phyloP scores from a whole-genome alignment of 2,329 filamentous ascomycete species.

The Dothistroma pini region DNA sequence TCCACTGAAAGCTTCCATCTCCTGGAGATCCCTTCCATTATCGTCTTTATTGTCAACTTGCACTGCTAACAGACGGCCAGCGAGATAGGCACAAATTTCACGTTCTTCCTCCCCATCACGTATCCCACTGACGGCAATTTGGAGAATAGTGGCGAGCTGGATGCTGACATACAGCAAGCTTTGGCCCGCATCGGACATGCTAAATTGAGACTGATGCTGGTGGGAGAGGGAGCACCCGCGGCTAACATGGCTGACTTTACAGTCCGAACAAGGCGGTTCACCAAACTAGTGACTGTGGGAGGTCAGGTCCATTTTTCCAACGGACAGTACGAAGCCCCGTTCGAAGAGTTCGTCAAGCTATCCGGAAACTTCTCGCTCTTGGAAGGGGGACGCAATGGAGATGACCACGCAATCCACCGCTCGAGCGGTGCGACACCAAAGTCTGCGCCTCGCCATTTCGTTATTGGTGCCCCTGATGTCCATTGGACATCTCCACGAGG shows the following conservation, averaged over 20 bases:
- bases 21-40: too few species aligned
- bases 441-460: not conserved
- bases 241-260: not conserved
- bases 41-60: not conserved
- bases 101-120: not conserved
- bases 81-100: not conserved
- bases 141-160: not conserved
- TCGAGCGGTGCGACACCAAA: not conserved
- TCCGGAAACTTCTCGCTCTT: not conserved
- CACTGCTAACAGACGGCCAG: too few species aligned
- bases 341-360: not conserved
- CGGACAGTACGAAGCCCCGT: not conserved
- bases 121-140: not conserved
- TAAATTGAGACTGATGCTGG: not conserved
- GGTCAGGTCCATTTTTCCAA: not conserved
- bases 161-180: not conserved
- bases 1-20: not conserved
- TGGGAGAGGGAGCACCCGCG: not conserved
- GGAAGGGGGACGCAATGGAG: not conserved
- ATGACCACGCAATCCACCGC: not conserved
- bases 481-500: not conserved
- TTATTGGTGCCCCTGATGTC: not conserved
- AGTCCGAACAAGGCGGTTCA: not conserved
- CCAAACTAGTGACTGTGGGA: not conserved
- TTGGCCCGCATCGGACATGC: not conserved